Evolutionary conservation across 495 filamentous ascomycete species (phyloP), one percentile per base, ranked within the genome.

Genomic region (Lasiosphaeria hispida): DNA sequence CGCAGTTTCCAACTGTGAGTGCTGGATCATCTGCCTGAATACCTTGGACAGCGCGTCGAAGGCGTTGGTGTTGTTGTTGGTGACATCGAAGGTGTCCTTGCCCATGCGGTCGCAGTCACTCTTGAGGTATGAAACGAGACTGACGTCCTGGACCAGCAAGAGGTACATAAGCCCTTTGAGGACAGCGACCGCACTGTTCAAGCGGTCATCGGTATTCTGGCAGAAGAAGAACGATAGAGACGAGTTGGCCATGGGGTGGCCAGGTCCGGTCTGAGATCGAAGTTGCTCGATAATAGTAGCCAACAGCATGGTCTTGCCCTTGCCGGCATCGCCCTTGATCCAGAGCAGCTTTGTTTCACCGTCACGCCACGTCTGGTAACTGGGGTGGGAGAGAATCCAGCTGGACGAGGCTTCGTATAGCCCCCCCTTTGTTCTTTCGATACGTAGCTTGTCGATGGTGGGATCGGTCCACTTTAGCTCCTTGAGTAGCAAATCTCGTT

Each of bases 251-350:
- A 49, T 17, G 45, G 18, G 19, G 18, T 9, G 45, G 30, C 9
- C 14, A 30, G 10, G 45, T 35, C 14, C 11, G 45, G 18, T 49
- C 14, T 30, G 45, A 30, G 18, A 11, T 49, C 34, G 19, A 33
- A 49, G 45, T 18, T 49, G 19, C 18, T 49, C 33, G 45, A 30
- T 49, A 17, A 49, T 49, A 14, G 19, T 35, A 49, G 7, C 14
- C 14, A 49, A 34, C 19, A 49, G 45, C 45, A 49, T 49, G 3
- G 45, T 49, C 45, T 49, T 49, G 45, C 45, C 45, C 45, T 49
- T 49, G 3, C 45, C 19, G 45, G 45, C 45, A 35, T 3, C 45
- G 45, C 45, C 45, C 3, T 49, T 23, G 45, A 49, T 49, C 45
- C 45, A 49, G 19, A 49, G 45, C 45, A 49, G 18, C 30, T 15